Percentiles rank a stretch among this genome's conserved stretches.
Evolutionary conservation across 345 rosid species (phyloP).

Genomic region (Aquilaria sinensis): DNA sequence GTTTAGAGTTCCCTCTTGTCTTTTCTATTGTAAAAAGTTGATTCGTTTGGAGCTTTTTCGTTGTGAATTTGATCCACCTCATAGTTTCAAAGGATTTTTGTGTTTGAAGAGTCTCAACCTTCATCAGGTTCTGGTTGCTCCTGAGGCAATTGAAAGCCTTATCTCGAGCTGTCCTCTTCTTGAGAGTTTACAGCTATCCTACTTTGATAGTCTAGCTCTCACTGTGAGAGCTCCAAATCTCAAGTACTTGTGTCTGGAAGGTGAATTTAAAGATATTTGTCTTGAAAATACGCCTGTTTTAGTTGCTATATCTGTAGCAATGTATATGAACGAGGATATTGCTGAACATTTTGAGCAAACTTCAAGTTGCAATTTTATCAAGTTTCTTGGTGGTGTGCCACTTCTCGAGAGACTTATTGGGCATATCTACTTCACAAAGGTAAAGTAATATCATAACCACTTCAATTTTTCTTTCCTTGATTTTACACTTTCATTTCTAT

Average conservation of each 20-base stretch:
- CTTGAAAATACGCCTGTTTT: slow-evolving; percentile 64
- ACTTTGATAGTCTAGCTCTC: slow-evolving; percentile 63
- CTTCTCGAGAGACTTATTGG: slow-evolving; percentile 71
- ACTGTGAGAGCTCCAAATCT: slow-evolving; percentile 62
- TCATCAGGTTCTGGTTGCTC: slow-evolving; percentile 50
- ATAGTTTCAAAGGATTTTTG: slow-evolving; percentile 51
- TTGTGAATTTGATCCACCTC: slow-evolving; percentile 69
- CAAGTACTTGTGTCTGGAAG: slow-evolving; percentile 67
- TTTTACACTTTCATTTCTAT: slow-evolving; percentile 4
- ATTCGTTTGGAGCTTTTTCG: slow-evolving; percentile 52
- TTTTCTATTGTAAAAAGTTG: slow-evolving; percentile 49
- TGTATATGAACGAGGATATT: slow-evolving; percentile 79
- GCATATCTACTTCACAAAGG: slow-evolving; percentile 79
- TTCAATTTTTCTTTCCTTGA: no score
- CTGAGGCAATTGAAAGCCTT: slow-evolving; percentile 61
- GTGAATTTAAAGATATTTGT: slow-evolving; percentile 67
- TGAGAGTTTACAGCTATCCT: slow-evolving; percentile 62
- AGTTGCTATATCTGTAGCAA: slow-evolving; percentile 51
- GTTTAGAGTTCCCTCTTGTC: slow-evolving; percentile 66
- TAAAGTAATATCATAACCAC: slow-evolving; percentile 9
- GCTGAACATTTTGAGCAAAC: slow-evolving; percentile 68
- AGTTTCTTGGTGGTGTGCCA: slow-evolving; percentile 70
- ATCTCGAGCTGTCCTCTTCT: slow-evolving; percentile 70
- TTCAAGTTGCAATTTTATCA: slow-evolving; percentile 59
- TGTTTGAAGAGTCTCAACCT: slow-evolving; percentile 57